A percentile compares a stretch with the other conserved stretches of the same genome.
Evolutionary conservation across 768 basidiomycete species (phyloP).

Genomic region (Pulveroboletus frians): DNA sequence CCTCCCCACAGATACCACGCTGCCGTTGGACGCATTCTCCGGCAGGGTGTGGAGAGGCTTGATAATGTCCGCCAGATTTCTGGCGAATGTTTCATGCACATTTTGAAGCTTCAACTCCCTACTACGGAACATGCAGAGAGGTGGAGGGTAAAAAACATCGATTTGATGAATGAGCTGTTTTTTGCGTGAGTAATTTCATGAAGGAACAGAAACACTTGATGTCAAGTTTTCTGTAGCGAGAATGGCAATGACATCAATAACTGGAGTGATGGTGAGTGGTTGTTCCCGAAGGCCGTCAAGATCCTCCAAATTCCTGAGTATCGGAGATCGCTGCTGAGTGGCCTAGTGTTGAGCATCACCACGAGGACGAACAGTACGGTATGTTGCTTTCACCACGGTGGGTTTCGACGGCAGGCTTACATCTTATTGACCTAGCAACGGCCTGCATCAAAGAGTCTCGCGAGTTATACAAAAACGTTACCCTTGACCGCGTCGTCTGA

Average conservation of each 20-base stretch:
- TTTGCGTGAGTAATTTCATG: constrained; percentile 35
- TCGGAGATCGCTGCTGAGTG: constrained; percentile 56
- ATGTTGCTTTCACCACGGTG: constrained; percentile 28
- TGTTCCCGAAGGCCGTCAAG: constrained; percentile 69
- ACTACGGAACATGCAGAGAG: constrained; percentile 32
- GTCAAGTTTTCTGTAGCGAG: constrained; percentile 25
- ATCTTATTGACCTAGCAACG: constrained; percentile 49
- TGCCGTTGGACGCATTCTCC: constrained; percentile 65
- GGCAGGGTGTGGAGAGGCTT: constrained; percentile 86
- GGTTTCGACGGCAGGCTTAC: constrained; percentile 13
- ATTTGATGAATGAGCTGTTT: constrained; percentile 51
- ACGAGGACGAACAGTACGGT: constrained; percentile 86
- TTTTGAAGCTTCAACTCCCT: constrained; percentile 48
- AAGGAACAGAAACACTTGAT: not conserved
- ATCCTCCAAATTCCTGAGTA: constrained; percentile 61
- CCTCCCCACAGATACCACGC: constrained; percentile 52
- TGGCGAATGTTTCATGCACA: constrained; percentile 51
- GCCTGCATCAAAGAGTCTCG: constrained; percentile 56
- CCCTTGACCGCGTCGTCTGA: constrained; percentile 34
- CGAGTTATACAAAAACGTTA: constrained; percentile 50
- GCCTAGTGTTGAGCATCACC: constrained; percentile 73
- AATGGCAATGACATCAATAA: constrained; percentile 27
- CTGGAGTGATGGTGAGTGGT: constrained; percentile 71
- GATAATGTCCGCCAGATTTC: constrained; percentile 86
- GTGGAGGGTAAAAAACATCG: constrained; percentile 51